phyloP scores from a whole-genome alignment of 306 rosid genomes.

The Nissolia schottii region DNA sequence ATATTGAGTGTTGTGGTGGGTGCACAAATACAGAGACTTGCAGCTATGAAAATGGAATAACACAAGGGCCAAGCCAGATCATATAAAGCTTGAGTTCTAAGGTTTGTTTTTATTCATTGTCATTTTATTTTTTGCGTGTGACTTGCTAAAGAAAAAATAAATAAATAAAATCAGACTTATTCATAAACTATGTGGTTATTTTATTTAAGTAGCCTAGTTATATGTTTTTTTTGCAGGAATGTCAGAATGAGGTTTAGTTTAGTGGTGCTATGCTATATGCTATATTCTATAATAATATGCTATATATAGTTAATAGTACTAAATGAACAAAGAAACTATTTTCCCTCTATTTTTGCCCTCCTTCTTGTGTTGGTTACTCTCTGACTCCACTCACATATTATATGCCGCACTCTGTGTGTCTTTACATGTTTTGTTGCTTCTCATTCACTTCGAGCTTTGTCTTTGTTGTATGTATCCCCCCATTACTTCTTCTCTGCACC shows the following conservation, averaged over 20 bases:
- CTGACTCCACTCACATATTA: constrained; percentile 29
- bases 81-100: constrained; percentile 36
- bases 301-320: background rate
- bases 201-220: background rate
- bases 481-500: constrained; percentile 30
- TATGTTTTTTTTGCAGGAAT: constrained; percentile 43
- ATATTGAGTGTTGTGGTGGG: constrained; percentile 10
- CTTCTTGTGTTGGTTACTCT: constrained; percentile 22
- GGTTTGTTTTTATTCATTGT: background rate
- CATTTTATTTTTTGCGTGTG: background rate
- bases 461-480: constrained; percentile 39
- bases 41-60: constrained; percentile 31
- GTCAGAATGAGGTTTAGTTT: constrained; percentile 35
- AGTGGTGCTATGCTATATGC: constrained; percentile 16
- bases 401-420: constrained; percentile 48
- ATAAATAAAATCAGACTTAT: background rate
- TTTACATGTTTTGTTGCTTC: constrained; percentile 49
- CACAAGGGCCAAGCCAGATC: constrained; percentile 28
- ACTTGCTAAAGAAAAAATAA: background rate
- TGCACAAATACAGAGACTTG: constrained; percentile 29
- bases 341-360: background rate
- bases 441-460: constrained; percentile 41
- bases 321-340: background rate
- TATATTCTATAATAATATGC: background rate
- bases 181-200: constrained; percentile 16